Evolutionary conservation across 768 basidiomycete species (phyloP).

Genomic region (Filobasidium wieringae): DNA sequence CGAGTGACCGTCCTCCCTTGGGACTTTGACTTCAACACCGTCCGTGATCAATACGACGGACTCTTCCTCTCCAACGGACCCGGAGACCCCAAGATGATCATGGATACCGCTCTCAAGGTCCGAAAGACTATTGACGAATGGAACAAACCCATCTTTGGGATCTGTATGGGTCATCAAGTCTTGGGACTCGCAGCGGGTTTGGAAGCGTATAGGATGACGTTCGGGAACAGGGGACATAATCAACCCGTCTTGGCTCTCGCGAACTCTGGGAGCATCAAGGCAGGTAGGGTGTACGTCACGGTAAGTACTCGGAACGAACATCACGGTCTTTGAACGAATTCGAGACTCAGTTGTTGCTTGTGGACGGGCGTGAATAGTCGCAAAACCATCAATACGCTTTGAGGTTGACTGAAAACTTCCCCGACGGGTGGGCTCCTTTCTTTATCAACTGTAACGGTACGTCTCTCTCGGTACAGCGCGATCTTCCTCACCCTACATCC

Average conservation of each 20-base stretch:
- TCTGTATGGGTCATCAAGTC: conserved; percentile 98
- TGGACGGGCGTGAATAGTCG: conserved; percentile 17
- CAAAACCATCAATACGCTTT: conserved; percentile 97
- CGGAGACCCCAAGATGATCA: conserved; percentile 80
- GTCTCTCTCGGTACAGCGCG: no score
- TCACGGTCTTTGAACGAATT: neutral
- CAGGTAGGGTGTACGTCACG: conserved; percentile 90
- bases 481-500: no score
- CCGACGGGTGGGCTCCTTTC: conserved; percentile 93
- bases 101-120: conserved; percentile 68
- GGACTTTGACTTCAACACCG: conserved; percentile 89
- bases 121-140: conserved; percentile 75
- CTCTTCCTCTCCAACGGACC: conserved; percentile 95
- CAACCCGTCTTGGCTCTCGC: conserved; percentile 94
- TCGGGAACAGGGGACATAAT: conserved; percentile 99
- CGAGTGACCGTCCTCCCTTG: conserved; percentile 92
- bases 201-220: conserved; percentile 96
- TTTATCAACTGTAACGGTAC: conserved; percentile 88
- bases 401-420: conserved; percentile 86
- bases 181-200: conserved; percentile 94
- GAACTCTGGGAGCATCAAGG: conserved; percentile 82
- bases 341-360: neutral
- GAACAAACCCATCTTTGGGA: conserved; percentile 89
- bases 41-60: conserved; percentile 84
- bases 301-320: conserved; percentile 32